Conservation (phyloP, 352 stramenopile species). For the Phytophthora brassicae region DNA sequence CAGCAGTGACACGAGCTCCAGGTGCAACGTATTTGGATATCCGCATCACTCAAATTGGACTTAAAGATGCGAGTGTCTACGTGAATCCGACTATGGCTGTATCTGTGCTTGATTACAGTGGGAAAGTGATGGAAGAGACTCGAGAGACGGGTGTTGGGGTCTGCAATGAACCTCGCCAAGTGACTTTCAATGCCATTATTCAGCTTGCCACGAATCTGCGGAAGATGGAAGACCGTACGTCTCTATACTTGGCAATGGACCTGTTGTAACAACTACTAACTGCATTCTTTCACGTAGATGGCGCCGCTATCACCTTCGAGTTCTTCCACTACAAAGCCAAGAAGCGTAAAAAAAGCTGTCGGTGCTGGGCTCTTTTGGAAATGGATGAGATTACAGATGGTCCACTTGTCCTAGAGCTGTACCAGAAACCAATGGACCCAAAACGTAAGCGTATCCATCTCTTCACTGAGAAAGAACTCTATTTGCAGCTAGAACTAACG, state of each 20-base stretch:
- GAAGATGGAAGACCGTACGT: conserved; percentile 58
- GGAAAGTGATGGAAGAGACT: conserved; percentile 54
- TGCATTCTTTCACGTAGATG: conserved; percentile 30
- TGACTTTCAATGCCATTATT: conserved; percentile 48
- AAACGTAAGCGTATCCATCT: conserved; percentile 67
- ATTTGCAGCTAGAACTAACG: conserved; percentile 52
- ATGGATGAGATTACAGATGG: conserved; percentile 59
- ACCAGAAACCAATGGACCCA: conserved; percentile 70
- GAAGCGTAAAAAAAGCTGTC: conserved; percentile 77
- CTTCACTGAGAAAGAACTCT: conserved; percentile 77
- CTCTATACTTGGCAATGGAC: not conserved
- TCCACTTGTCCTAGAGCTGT: conserved; percentile 56
- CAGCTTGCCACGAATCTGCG: conserved; percentile 52
- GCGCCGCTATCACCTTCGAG: conserved; percentile 65
- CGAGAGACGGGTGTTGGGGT: conserved; percentile 48
- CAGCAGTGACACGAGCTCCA: conserved; percentile 16
- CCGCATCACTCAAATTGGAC: conserved; percentile 49
- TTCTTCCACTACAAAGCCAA: conserved; percentile 79
- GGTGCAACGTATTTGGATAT: conserved; percentile 59
- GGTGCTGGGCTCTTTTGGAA: conserved; percentile 73
- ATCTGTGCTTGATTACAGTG: conserved; percentile 57
- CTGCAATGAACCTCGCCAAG: conserved; percentile 44
- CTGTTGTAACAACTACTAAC: not conserved
- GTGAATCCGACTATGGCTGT: conserved; percentile 67
- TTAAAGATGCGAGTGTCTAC: conserved; percentile 69